phyloP scores from a whole-genome alignment of 1,139 yeast species.

The Pichia sp. region DNA sequence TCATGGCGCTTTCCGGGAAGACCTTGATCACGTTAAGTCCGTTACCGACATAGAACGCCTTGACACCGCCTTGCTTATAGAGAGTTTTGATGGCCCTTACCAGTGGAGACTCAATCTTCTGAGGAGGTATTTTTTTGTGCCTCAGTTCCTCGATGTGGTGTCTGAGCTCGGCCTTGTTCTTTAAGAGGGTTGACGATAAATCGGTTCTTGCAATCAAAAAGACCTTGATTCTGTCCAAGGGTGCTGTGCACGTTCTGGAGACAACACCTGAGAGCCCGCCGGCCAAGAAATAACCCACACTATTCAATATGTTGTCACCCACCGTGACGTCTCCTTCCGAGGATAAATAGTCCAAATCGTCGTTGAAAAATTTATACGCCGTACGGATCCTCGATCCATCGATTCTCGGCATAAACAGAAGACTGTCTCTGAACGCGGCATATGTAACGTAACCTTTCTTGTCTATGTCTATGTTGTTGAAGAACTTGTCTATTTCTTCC shows the following conservation, averaged over 20 bases:
- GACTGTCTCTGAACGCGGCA: conserved; percentile 80
- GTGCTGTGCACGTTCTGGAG: conserved; percentile 96
- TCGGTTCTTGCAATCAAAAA: conserved; percentile 91
- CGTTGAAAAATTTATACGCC: conserved; percentile 76
- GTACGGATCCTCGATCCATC: conserved; percentile 56
- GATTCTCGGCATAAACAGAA: conserved; percentile 72
- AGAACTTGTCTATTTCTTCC: conserved; percentile 54
- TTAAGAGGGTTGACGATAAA: conserved; percentile 60
- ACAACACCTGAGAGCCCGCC: conserved; percentile 96
- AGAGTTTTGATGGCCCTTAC: conserved; percentile 76
- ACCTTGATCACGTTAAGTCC: conserved; percentile 91
- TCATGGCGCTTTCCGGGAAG: conserved; percentile 96
- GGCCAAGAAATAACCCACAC: conserved; percentile 85
- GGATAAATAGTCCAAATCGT: conserved; percentile 69
- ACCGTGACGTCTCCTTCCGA: conserved; percentile 91
- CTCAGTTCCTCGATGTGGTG: conserved; percentile 35
- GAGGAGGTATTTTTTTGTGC: conserved; percentile 32
- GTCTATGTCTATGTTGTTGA: conserved; percentile 55
- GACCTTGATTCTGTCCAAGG: conserved; percentile 91
- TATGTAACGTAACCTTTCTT: conserved; percentile 70
- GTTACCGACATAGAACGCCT: conserved; percentile 89
- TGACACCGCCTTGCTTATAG: conserved; percentile 84
- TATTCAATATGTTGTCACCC: conserved; percentile 71
- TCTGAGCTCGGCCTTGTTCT: conserved; percentile 48
- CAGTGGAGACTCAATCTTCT: conserved; percentile 58